Conservation (phyloP, 805 yeast genomes). For the Pichia thaimueangensis region DNA sequence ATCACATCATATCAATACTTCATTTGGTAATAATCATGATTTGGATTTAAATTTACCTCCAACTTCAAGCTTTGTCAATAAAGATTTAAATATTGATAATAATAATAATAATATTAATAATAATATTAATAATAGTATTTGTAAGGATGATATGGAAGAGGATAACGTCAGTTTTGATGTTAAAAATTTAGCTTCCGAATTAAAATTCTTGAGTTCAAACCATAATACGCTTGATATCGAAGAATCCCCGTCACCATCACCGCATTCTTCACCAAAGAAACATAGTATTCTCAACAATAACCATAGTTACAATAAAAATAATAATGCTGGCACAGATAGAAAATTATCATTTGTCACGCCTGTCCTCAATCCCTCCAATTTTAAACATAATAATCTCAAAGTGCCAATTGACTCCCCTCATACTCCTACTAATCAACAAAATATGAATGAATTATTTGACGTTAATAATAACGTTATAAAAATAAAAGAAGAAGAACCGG, state of each 20-base stretch:
- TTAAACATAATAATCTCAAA: neutral
- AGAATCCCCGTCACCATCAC: constrained; percentile 10
- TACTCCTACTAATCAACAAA: constrained; percentile 8
- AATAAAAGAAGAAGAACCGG: no score
- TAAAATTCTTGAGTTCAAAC: neutral
- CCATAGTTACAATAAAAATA: neutral
- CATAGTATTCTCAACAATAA: neutral
- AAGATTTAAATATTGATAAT: constrained; percentile 7
- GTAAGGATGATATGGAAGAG: no score
- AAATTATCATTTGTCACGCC: neutral
- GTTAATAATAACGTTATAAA: neutral
- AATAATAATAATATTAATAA: no score
- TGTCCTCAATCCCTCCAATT: neutral
- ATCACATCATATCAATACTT: neutral
- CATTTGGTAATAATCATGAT: neutral
- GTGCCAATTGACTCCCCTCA: constrained; percentile 4
- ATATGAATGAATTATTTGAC: neutral
- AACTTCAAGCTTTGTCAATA: constrained; percentile 9
- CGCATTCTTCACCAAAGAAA: neutral
- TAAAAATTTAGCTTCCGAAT: neutral
- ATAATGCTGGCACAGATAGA: neutral
- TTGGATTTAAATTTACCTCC: neutral
- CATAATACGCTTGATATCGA: no score
- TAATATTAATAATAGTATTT: no score
- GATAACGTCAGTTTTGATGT: no score